A percentile compares a stretch with the other conserved stretches of the same genome.
These are phyloP conservation scores for Penicillium corylophilum DNA, from an alignment of 2,329 filamentous ascomycete genomes.

Conservation along the genomic window DNA sequence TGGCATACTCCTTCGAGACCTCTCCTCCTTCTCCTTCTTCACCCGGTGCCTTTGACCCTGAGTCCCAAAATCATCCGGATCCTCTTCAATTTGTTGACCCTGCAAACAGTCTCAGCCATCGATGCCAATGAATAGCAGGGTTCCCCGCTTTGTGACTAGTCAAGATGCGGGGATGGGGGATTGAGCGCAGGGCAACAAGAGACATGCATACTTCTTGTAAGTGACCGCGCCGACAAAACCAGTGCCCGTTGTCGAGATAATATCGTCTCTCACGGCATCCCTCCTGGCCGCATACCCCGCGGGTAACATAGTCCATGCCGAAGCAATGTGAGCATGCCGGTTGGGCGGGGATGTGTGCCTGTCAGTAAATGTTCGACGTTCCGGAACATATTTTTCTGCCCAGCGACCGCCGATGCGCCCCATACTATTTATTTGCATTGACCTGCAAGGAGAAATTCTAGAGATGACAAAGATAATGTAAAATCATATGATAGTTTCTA, in stretches of 20 bases:
- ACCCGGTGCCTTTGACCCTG: slow-evolving; percentile 57
- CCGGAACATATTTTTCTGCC: slow-evolving; percentile 23
- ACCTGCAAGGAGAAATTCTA: neutral
- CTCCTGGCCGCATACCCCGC: slow-evolving; percentile 55
- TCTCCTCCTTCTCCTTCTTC: slow-evolving; percentile 57
- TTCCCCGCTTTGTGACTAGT: slow-evolving; percentile 3
- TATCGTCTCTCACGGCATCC: slow-evolving; percentile 71
- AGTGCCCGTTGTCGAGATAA: slow-evolving; percentile 71
- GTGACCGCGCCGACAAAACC: slow-evolving; percentile 79
- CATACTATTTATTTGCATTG: neutral
- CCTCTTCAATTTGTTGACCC: slow-evolving; percentile 52
- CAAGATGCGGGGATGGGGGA: slow-evolving; percentile 1
- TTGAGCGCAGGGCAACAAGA: slow-evolving; percentile 8
- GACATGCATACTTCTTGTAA: slow-evolving; percentile 63
- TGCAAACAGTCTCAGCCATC: slow-evolving; percentile 13
- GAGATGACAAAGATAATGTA: neutral
- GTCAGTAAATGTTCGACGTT: slow-evolving; percentile 2
- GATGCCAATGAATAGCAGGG: neutral
- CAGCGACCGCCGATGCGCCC: slow-evolving; percentile 21
- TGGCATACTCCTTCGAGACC: slow-evolving; percentile 49
- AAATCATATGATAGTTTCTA: neutral
- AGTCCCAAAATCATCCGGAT: slow-evolving; percentile 68
- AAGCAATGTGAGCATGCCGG: slow-evolving; percentile 31
- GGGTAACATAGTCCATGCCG: slow-evolving; percentile 46
- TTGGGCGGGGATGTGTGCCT: slow-evolving; percentile 11